Evolutionary conservation across 495 filamentous ascomycete genomes (phyloP).

Genomic region (Pseudomonodictys pantanalensis): DNA sequence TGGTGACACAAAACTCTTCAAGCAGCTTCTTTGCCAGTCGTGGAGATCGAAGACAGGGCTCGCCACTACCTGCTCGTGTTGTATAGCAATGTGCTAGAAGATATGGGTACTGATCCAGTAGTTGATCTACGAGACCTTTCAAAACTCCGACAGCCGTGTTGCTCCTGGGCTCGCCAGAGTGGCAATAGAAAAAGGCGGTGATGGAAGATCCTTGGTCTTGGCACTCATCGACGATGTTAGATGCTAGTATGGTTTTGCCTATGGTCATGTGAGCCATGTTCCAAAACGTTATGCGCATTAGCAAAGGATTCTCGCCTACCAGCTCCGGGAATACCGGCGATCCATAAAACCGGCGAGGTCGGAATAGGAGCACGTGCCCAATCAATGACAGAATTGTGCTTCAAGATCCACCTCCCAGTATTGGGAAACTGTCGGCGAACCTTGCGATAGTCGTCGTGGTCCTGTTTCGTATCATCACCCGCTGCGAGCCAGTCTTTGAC

Average conservation of each 20-base stretch:
- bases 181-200: conserved; percentile 29
- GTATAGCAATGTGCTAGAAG: conserved; percentile 13
- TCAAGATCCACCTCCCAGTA: conserved; percentile 26
- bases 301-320: conserved; percentile 3
- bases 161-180: conserved; percentile 8
- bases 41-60: conserved; percentile 3
- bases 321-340: conserved; percentile 23
- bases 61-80: conserved; percentile 25
- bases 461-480: not conserved
- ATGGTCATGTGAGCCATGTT: not conserved
- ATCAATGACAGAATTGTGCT: conserved; percentile 8
- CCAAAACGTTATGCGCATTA: not conserved
- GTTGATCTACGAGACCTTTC: conserved; percentile 15
- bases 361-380: conserved; percentile 12
- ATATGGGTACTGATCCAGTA: conserved; percentile 7
- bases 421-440: not conserved
- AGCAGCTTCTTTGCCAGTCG: conserved; percentile 15
- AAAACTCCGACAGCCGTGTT: conserved; percentile 14
- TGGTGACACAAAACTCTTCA: conserved; percentile 12
- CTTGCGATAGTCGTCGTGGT: conserved; percentile 9
- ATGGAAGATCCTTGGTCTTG: not conserved
- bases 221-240: conserved; percentile 24
- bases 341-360: conserved; percentile 3
- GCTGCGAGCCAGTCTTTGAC: conserved; percentile 21
- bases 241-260: conserved; percentile 36